A percentile compares a stretch with the other conserved stretches of the same genome.
phyloP scores from a whole-genome alignment of 352 stramenopile genomes.

The Pythium pyrilobum region DNA sequence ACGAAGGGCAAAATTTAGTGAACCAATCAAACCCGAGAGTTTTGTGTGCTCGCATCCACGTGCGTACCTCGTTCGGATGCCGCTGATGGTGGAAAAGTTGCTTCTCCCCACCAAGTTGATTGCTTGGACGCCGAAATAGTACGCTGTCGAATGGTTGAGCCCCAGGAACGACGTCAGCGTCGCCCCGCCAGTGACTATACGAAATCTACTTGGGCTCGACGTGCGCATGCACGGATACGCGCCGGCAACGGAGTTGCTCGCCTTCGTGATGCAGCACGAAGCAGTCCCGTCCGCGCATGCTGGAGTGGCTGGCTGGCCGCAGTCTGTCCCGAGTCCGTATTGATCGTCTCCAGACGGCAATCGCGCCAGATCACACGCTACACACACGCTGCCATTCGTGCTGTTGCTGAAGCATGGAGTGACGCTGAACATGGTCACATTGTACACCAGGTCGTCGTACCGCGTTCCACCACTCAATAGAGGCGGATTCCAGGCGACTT shows the following conservation, averaged over 20 bases:
- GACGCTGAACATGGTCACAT: conserved; percentile 29
- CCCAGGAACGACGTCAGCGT: conserved; percentile 34
- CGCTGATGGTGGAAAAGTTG: conserved; percentile 20
- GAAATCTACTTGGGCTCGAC: neutral
- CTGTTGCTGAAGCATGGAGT: conserved; percentile 24
- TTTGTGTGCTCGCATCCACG: too few species aligned
- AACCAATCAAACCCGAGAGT: neutral
- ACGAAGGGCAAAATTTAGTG: neutral
- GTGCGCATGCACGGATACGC: conserved; percentile 26
- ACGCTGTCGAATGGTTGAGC: conserved; percentile 42
- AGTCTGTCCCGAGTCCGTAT: conserved; percentile 23
- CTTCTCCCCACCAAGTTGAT: conserved; percentile 37
- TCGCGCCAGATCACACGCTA: conserved; percentile 26
- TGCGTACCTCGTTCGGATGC: conserved; percentile 32
- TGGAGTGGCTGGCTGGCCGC: conserved; percentile 9
- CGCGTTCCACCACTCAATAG: conserved; percentile 28
- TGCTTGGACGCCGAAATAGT: conserved; percentile 48
- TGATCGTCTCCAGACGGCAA: conserved; percentile 7
- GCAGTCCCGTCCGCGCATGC: conserved; percentile 32
- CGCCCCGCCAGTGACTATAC: conserved; percentile 20
- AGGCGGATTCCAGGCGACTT: conserved; percentile 47
- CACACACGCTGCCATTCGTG: conserved; percentile 15
- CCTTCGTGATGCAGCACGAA: conserved; percentile 35
- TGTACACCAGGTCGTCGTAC: conserved; percentile 38
- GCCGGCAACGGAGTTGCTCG: conserved; percentile 11